phyloP scores from a whole-genome alignment of 805 yeast genomes.

The Lipomyces yamadae region DNA sequence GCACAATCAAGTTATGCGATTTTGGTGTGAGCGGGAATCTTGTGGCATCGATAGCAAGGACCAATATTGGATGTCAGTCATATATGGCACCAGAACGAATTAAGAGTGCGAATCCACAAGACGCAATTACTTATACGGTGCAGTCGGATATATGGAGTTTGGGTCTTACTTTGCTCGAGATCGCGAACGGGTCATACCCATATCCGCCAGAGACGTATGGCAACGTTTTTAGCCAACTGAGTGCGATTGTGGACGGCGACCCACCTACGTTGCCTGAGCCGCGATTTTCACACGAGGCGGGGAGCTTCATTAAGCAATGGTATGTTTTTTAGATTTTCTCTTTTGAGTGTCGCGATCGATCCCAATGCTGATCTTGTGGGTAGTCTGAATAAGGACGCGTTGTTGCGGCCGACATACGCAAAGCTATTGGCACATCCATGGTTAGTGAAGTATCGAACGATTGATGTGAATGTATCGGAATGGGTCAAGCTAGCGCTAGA shows the following conservation, averaged over 20 bases:
- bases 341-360: not conserved
- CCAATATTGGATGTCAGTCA: slow-evolving; percentile 96
- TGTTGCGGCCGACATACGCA: slow-evolving; percentile 77
- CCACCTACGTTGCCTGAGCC: slow-evolving; percentile 77
- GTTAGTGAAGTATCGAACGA: slow-evolving; percentile 61
- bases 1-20: slow-evolving; percentile 91
- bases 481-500: slow-evolving; percentile 43
- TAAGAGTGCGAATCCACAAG: slow-evolving; percentile 55
- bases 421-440: slow-evolving; percentile 82
- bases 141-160: slow-evolving; percentile 96
- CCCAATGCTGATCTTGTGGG: slow-evolving; percentile 46
- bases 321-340: too few relatives aligned
- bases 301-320: slow-evolving; percentile 70
- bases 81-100: slow-evolving; percentile 99
- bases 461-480: slow-evolving; percentile 49
- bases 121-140: slow-evolving; percentile 81
- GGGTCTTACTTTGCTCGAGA: slow-evolving; percentile 83
- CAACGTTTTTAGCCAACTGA: slow-evolving; percentile 87
- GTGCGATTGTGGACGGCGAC: slow-evolving; percentile 95
- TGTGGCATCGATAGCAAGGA: slow-evolving; percentile 92
- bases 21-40: slow-evolving; percentile 95
- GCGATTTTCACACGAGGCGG: slow-evolving; percentile 74
- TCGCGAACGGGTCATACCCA: slow-evolving; percentile 92
- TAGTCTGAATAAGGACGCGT: slow-evolving; percentile 74
- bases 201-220: slow-evolving; percentile 92